Base-by-base conservation (phyloP, 2,329 filamentous ascomycete species). In the Pseudocercospora crystallina region DNA sequence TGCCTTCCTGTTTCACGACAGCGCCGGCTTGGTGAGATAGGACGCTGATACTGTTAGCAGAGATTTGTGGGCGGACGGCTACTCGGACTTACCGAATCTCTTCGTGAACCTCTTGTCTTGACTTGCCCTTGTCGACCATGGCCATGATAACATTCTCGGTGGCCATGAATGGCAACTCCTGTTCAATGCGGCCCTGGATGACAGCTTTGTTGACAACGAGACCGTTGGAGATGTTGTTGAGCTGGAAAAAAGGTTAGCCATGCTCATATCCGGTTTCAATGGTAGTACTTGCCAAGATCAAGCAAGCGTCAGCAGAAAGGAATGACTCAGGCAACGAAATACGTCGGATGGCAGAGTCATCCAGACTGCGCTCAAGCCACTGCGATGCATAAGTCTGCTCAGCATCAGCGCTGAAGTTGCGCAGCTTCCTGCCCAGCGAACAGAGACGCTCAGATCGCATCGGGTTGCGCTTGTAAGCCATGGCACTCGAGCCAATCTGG, bases 61-160 rank as follows among this genome's bases (percentile, higher is more conserved):
- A 15, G 12, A 32, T 36, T 8, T 39, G n/a, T n/a, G n/a, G n/a
- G n/a, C n/a, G n/a, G n/a, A n/a, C 11, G 26, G 35, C 12, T n/a
- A 3, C 34, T 12, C 5, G 30, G 4, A 47, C 60, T 35, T 47
- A 65, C 62, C 71, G 85, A 63, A 96, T 91, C 70, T 92, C 76
- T 73, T 96, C 90, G 71, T 96, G 90, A 1, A 89, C 86, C 48
- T 91, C 88, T 68, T 95, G 89, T 43, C 90, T 77, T 8, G 82
- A 87, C 26, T 76, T 80, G 30, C 88, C 89, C 64, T 84, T 80
- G 49, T 83, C 81, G 26, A 85, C 82, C 49, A 92, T 78, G 60
- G 82, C 83, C 88, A 95, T 90, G 68, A 91, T 88, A 66, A 90
- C 84, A 59, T 80, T 78, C 65, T 81, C 76, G 12, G 62, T 71